Evolutionary conservation across 177 flowering plant species (phyloP).

Genomic region (Tripterygium wilfordii): DNA sequence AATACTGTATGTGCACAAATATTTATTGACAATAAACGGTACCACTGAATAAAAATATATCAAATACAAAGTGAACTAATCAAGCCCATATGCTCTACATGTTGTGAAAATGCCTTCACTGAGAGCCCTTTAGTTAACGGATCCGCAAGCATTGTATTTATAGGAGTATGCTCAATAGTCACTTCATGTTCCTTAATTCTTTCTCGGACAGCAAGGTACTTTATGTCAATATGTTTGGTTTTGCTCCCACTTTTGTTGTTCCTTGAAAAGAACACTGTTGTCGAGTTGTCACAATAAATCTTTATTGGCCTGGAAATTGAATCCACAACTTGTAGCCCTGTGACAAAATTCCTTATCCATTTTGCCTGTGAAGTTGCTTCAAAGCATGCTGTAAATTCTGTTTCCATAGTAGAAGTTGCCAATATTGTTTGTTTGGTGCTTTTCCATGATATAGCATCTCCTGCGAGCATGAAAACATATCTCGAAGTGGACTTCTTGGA

Average conservation of each 20-base stretch:
- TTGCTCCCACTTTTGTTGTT: background rate
- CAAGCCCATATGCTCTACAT: too few relatives aligned
- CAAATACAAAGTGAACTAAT: too few relatives aligned
- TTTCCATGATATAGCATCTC: constrained; percentile 13
- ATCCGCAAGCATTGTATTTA: background rate
- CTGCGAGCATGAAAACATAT: constrained; percentile 1
- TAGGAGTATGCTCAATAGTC: background rate
- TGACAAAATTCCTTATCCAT: too few relatives aligned
- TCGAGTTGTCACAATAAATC: background rate
- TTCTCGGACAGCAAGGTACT: background rate
- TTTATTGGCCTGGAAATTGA: background rate
- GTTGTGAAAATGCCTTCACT: too few relatives aligned
- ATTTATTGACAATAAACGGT: too few relatives aligned
- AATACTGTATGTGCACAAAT: too few relatives aligned
- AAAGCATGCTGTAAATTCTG: constrained; percentile 12
- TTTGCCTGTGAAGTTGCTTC: too few relatives aligned
- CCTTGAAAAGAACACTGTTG: background rate
- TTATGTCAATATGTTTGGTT: background rate
- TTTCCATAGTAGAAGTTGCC: constrained; percentile 15
- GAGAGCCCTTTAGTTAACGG: background rate
- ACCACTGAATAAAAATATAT: too few relatives aligned
- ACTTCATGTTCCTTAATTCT: background rate
- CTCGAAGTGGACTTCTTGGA: constrained; percentile 4
- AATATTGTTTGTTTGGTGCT: constrained; percentile 8
- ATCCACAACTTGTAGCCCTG: background rate